phyloP scores from a whole-genome alignment of 176 grass and related monocot species.

The Lolium perenne region DNA sequence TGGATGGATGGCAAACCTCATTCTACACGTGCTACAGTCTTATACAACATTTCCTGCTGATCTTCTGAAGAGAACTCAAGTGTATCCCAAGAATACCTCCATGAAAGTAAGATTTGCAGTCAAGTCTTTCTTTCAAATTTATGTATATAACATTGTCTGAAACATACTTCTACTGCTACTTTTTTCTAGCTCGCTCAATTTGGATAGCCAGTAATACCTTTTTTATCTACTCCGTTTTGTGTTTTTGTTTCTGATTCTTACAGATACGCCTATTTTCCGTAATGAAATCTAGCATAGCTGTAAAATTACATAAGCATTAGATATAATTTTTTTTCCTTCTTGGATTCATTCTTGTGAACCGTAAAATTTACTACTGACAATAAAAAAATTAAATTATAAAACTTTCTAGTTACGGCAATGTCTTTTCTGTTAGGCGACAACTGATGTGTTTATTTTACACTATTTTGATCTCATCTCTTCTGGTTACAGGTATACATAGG shows the following conservation, averaged over 20 bases:
- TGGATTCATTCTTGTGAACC: slow-evolving; percentile 13
- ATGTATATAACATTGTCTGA: slow-evolving; percentile 19
- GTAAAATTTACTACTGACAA: slow-evolving; percentile 18
- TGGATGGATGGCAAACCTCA: slow-evolving; percentile 94
- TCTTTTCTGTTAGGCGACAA: slow-evolving; percentile 12
- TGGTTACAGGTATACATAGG: slow-evolving; percentile 73
- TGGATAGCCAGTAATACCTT: neutral
- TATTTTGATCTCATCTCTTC: slow-evolving; percentile 42
- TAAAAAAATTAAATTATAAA: slow-evolving; percentile 9
- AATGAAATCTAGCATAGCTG: slow-evolving; percentile 7
- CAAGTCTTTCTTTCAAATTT: slow-evolving; percentile 21
- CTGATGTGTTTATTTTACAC: slow-evolving; percentile 28
- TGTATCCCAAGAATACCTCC: slow-evolving; percentile 50
- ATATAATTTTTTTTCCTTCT: slow-evolving; percentile 12
- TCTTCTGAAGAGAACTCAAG: slow-evolving; percentile 64
- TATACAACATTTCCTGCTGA: slow-evolving; percentile 65
- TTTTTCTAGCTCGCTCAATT: slow-evolving; percentile 34
- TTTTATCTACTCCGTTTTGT: neutral
- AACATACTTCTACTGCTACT: slow-evolving; percentile 1
- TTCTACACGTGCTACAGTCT: slow-evolving; percentile 87
- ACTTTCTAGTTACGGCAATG: neutral
- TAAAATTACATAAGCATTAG: slow-evolving; percentile 8
- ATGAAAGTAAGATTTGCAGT: slow-evolving; percentile 60
- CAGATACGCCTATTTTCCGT: neutral
- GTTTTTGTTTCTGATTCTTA: slow-evolving; percentile 5